A percentile compares a stretch with the other conserved stretches of the same genome.
Conservation (phyloP, 2,329 filamentous ascomycete genomes). For the Aureobasidium sp. region DNA sequence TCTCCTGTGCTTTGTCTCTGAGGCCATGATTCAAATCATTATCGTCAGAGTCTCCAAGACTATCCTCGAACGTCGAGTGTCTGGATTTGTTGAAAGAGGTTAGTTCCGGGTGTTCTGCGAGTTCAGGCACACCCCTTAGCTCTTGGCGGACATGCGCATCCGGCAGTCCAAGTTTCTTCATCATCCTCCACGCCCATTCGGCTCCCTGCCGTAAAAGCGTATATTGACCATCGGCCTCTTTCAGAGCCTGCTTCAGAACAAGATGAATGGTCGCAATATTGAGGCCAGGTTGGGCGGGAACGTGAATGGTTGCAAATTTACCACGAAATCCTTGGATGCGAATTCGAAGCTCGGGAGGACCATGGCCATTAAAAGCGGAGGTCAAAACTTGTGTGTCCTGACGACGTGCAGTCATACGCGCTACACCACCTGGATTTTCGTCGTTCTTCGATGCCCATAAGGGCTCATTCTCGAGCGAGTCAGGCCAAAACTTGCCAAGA, state of each 20-base stretch:
- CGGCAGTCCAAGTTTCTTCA: slow-evolving; percentile 4
- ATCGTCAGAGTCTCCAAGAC: background rate
- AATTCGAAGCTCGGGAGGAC: background rate
- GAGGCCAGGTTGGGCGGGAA: background rate
- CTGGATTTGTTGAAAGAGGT: background rate
- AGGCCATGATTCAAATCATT: background rate
- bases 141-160: background rate
- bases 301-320: background rate
- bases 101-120: background rate
- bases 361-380: background rate
- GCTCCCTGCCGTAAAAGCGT: background rate
- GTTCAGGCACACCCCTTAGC: background rate
- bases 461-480: background rate
- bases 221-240: background rate
- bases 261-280: slow-evolving; percentile 4
- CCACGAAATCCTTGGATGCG: background rate
- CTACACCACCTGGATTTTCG: background rate
- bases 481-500: slow-evolving; percentile 40
- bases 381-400: background rate
- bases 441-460: background rate
- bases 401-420: background rate
- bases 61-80: background rate
- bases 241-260: slow-evolving; percentile 1
- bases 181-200: background rate
- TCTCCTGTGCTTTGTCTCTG: background rate